These are phyloP conservation scores for Hypoxylon sp. DNA, from an alignment of 2,329 filamentous ascomycete species.

Conservation along the genomic window DNA sequence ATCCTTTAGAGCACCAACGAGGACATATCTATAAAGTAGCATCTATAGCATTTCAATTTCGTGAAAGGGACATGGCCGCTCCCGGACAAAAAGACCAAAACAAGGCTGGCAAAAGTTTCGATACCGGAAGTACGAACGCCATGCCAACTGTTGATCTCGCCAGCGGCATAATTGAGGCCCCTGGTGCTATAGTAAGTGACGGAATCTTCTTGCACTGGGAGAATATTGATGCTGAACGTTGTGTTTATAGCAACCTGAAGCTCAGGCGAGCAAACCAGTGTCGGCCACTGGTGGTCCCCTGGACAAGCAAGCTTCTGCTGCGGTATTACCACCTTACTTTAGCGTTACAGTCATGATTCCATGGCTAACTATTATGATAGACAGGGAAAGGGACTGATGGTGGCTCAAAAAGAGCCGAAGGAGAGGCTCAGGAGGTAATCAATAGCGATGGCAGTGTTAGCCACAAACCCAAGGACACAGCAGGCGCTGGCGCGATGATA, in stretches of 20 bases:
- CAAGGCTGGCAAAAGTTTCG: constrained; percentile 48
- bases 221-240: background rate
- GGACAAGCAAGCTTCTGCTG: constrained; percentile 22
- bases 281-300: constrained; percentile 14
- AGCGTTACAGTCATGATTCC: background rate
- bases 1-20: background rate
- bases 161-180: constrained; percentile 34
- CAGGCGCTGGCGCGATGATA: constrained; percentile 26
- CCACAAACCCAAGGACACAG: constrained; percentile 32
- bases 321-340: background rate
- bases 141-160: constrained; percentile 29
- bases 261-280: constrained; percentile 10
- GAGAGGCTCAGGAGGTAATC: background rate
- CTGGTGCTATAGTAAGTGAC: constrained; percentile 25
- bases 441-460: constrained; percentile 10
- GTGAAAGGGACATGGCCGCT: constrained; percentile 14
- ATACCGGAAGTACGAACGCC: constrained; percentile 38
- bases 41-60: background rate
- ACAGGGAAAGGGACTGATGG: background rate
- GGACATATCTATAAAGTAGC: background rate
- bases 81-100: constrained; percentile 23
- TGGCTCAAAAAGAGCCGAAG: constrained; percentile 6
- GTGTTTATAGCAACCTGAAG: constrained; percentile 22
- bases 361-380: constrained; percentile 13
- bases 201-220: background rate